phyloP scores from a whole-genome alignment of 208 protist genomes.

The Leishmania major region DNA sequence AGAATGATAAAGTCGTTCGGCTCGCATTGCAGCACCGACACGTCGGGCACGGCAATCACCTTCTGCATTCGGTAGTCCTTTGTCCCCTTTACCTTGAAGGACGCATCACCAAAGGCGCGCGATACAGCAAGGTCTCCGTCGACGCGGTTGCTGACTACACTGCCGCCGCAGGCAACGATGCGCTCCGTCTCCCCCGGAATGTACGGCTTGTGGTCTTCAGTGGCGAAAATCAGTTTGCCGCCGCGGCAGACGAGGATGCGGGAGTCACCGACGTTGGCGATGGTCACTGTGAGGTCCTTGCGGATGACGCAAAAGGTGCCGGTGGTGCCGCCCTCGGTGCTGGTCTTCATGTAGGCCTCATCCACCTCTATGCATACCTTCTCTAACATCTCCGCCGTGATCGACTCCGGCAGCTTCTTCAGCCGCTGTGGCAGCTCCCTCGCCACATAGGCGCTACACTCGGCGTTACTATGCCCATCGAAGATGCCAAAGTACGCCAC shows the following conservation, averaged over 20 bases:
- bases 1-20: slow-evolving; percentile 85
- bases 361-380: slow-evolving; percentile 77
- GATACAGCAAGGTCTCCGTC: slow-evolving; percentile 94
- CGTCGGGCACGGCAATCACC: slow-evolving; percentile 87
- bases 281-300: slow-evolving; percentile 52
- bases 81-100: slow-evolving; percentile 83
- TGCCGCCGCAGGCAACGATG: slow-evolving; percentile 88
- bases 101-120: slow-evolving; percentile 92
- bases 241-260: slow-evolving; percentile 77
- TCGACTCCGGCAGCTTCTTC: slow-evolving; percentile 47
- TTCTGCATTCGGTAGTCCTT: slow-evolving; percentile 81
- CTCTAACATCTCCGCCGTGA: slow-evolving; percentile 69
- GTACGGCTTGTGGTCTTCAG: slow-evolving; percentile 92
- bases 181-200: slow-evolving; percentile 72
- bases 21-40: slow-evolving; percentile 65
- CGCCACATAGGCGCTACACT: slow-evolving; percentile 83
- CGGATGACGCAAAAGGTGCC: slow-evolving; percentile 82
- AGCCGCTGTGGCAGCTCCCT: slow-evolving; percentile 56
- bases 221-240: slow-evolving; percentile 72
- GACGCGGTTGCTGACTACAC: slow-evolving; percentile 86
- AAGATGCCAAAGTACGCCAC: slow-evolving; percentile 86
- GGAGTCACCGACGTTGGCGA: slow-evolving; percentile 93
- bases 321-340: slow-evolving; percentile 78
- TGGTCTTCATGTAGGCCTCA: slow-evolving; percentile 63
- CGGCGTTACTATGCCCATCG: slow-evolving; percentile 87